Percentiles rank a stretch among this genome's conserved stretches.
Evolutionary conservation across 176 grass and related monocot species (phyloP).

Genomic region (Chloris gayana): DNA sequence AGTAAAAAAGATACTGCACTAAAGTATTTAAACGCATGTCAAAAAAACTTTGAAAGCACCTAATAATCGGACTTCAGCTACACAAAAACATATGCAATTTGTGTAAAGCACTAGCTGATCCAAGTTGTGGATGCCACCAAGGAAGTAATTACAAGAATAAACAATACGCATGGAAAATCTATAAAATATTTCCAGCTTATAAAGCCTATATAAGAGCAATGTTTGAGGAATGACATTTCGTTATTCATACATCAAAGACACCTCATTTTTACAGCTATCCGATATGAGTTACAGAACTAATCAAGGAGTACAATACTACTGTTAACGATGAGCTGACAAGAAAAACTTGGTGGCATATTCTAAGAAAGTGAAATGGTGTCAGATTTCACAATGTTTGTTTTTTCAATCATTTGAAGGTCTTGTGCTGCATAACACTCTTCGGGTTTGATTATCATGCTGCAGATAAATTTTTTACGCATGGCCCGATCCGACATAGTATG

Average conservation of each 20-base stretch:
- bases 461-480: slow-evolving; percentile 11
- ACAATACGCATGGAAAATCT: too few species aligned
- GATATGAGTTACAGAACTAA: neutral
- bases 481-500: neutral
- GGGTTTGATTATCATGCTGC: slow-evolving; percentile 1
- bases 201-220: neutral
- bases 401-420: neutral
- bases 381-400: neutral
- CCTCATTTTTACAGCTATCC: slow-evolving; percentile 24
- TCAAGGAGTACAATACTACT: neutral
- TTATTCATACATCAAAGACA: slow-evolving; percentile 5
- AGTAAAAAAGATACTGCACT: slow-evolving; percentile 1
- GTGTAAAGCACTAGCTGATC: slow-evolving; percentile 20
- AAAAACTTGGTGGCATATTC: neutral
- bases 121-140: too few species aligned
- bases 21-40: slow-evolving; percentile 36
- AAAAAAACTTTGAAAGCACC: slow-evolving; percentile 30
- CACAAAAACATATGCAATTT: neutral
- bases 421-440: neutral
- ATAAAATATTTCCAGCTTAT: slow-evolving; percentile 3
- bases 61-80: neutral
- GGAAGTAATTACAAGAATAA: neutral
- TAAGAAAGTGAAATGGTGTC: slow-evolving; percentile 6
- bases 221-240: slow-evolving; percentile 5
- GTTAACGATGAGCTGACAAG: neutral